Base-by-base conservation (phyloP, 257 asterid species). In the Gentiana dahurica region DNA sequence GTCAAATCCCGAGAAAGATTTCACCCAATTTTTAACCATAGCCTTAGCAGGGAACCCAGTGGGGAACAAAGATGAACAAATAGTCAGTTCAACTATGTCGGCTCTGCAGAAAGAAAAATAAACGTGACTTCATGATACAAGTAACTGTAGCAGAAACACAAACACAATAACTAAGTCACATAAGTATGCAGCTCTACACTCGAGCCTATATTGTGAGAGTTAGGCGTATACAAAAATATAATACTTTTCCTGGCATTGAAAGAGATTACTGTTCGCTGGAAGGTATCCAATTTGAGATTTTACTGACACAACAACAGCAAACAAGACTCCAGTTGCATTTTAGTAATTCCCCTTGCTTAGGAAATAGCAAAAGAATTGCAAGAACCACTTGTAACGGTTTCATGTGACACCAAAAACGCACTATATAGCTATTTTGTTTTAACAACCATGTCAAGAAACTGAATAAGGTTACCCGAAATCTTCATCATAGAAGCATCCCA, bases 401-500 rank as follows among this genome's bases (percentile, higher is more conserved):
- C 24, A 24, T 24, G 24, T 24, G 24, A 24, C 24, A 24, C 24
- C 24, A 24, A 24, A 24, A 24, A 24, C 24, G 24, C 24, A 0
- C 24, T 24, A 24, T 24, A 24, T 24, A 24, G 24, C 24, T 24
- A 33, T 38, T 39, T 5, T 15, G 10, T 44, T 5, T 48, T n/a
- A 24, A 47, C 52, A 45, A 15, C 43, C 35, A 33, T 49, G 43
- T 53, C 33, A 49, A 61, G 32, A 8, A 69, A 60, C 59, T 48
- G 49, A 61, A 53, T 43, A 15, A 54, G 51, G 58, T 59, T 83
- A 86, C 99, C 99, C 82, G 82, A 92, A 84, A 82, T 92, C 99
- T 81, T 92, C 86, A 72, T 92, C 99, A 69, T 92, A 92, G 68
- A 83, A 86, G 71, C 99, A 86, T 75, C 97, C 84, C 72, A 89